Evolutionary conservation across 441 rosid genomes (phyloP), one percentile per base, ranked within the genome.

Genomic region (Daphne laureola): DNA sequence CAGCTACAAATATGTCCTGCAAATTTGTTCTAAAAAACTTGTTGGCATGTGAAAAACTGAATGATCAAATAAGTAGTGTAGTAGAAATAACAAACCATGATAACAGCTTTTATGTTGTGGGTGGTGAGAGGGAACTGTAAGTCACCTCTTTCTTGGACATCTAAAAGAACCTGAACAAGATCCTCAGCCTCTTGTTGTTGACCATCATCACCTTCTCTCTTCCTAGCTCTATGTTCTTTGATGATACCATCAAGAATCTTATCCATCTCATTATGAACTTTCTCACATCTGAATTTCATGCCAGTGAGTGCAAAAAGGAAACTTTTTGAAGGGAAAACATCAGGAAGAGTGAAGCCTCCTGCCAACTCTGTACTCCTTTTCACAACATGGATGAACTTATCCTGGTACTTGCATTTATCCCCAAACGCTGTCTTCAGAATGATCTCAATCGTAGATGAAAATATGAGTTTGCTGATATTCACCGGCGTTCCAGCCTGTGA

Each of bases 301-400:
- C 76, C 76, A 48, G 45, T 67, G 4, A 62, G 14, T 18, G 23
- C 8, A 14, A 54, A 59, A 16, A 74, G 65, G 12, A 54, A 12
- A 41, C 45, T 66, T 14, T 47, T 12, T 13, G 73, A 74, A 18
- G 76, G 76, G 45, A 41, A 74, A 21, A 74, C 8, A 61, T 74
- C 78, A 14, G 63, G 36, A 21, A 64, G 5, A 53, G 17, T 42
- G 13, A 70, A 70, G 1, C 78, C 69, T 15, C 21, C 59, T 12
- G 36, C 44, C n/a, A 68, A 17, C 65, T 21, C 12, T 2, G 18
- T 26, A 8, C 5, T 31, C 36, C 51, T 56, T 13, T 54, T 21
- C 14, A 61, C 49, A 14, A 51, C 16, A 2, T 48, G 46, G 5
- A 60, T 51, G 45, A 73, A 69, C 11, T 41, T 42, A 4, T 50